phyloP scores from a whole-genome alignment of 1,139 yeast species.

The Debaryomyces sp. region DNA sequence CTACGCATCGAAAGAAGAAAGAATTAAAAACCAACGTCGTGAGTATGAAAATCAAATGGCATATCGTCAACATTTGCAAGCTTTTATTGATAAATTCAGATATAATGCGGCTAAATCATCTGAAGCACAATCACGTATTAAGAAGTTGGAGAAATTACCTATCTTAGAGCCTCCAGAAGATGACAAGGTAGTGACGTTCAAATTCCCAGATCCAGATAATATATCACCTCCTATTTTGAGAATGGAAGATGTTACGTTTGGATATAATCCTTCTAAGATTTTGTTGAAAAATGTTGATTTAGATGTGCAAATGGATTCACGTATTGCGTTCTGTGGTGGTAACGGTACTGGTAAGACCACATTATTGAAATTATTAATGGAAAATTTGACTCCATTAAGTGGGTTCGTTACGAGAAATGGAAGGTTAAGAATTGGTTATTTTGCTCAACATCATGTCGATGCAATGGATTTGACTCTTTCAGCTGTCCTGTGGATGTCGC shows the following conservation, averaged over 20 bases:
- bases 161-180: slow-evolving; percentile 93
- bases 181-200: slow-evolving; percentile 81
- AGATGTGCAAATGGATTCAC: slow-evolving; percentile 89
- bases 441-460: slow-evolving; percentile 99
- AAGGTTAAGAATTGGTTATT: slow-evolving; percentile 89
- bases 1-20: slow-evolving; percentile 92
- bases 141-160: slow-evolving; percentile 93
- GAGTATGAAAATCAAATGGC: slow-evolving; percentile 99
- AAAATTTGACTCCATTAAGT: slow-evolving; percentile 64
- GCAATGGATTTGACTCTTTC: slow-evolving; percentile 89
- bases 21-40: slow-evolving; percentile 88
- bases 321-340: slow-evolving; percentile 97
- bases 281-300: slow-evolving; percentile 76
- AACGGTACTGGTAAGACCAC: slow-evolving; percentile 99
- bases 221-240: slow-evolving; percentile 94
- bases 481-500: slow-evolving; percentile 95
- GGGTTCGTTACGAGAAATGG: slow-evolving; percentile 84
- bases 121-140: slow-evolving; percentile 97
- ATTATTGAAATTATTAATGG: slow-evolving; percentile 81
- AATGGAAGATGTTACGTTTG: slow-evolving; percentile 83
- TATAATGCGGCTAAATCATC: slow-evolving; percentile 97
- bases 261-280: slow-evolving; percentile 68
- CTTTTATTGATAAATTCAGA: slow-evolving; percentile 92
- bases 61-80: slow-evolving; percentile 87
- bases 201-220: slow-evolving; percentile 93